Conservation (phyloP, 805 yeast genomes). For the Candida oleophila region DNA sequence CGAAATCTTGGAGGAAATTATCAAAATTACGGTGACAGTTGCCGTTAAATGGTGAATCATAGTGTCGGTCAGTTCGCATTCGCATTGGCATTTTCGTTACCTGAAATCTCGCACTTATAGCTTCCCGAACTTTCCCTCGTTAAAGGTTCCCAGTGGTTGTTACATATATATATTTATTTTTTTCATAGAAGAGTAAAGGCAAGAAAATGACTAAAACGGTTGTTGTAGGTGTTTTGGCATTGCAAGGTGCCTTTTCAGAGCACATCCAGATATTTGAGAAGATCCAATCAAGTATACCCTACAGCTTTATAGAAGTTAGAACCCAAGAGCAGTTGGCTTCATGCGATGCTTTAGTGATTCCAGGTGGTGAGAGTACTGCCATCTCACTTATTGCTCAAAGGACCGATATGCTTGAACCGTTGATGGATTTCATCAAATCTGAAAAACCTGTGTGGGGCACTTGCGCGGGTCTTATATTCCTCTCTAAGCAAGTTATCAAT, state of each 20-base stretch:
- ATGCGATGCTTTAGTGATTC: conserved; percentile 65
- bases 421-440: conserved; percentile 49
- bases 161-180: no score
- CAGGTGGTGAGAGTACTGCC: conserved; percentile 71
- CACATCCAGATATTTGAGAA: conserved; percentile 53
- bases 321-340: conserved; percentile 46
- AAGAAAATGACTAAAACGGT: conserved; percentile 8
- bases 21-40: no score
- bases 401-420: conserved; percentile 54
- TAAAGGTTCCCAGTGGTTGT: no score
- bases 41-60: no score
- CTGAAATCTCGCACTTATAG: no score
- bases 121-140: no score
- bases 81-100: no score
- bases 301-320: conserved; percentile 43
- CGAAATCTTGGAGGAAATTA: no score
- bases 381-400: conserved; percentile 72
- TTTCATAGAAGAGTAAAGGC: no score
- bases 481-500: conserved; percentile 53
- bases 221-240: conserved; percentile 66
- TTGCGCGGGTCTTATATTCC: conserved; percentile 76
- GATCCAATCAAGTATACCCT: conserved; percentile 28
- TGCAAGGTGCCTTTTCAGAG: conserved; percentile 79
- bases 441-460: conserved; percentile 77
- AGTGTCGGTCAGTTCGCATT: no score